These are phyloP conservation scores for Colletotrichum sp. DNA, from an alignment of 2,329 filamentous ascomycete genomes.

Conservation along the genomic window DNA sequence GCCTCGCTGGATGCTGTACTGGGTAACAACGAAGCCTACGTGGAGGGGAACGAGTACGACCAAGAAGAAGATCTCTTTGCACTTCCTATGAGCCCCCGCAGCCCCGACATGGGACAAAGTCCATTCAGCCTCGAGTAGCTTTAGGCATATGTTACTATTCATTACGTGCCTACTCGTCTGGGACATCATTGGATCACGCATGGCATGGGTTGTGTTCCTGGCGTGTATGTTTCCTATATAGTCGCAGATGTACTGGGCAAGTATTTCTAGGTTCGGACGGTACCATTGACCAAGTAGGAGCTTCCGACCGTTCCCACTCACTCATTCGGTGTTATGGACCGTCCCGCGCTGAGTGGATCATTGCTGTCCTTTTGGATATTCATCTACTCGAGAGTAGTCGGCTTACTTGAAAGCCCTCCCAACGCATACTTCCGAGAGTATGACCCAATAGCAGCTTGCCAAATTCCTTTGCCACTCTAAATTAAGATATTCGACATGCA, in stretches of 20 bases:
- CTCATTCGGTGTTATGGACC: background rate
- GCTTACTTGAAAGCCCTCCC: background rate
- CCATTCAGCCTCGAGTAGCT: slow-evolving; percentile 67
- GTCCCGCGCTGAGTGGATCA: background rate
- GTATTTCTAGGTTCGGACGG: background rate
- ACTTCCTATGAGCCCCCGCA: slow-evolving; percentile 83
- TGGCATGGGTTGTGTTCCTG: background rate
- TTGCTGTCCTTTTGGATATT: background rate
- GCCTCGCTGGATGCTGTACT: slow-evolving; percentile 47
- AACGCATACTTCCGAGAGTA: background rate
- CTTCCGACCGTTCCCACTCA: background rate
- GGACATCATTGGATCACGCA: background rate
- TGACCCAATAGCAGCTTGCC: background rate
- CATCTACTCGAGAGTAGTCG: background rate
- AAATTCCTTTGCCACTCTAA: background rate
- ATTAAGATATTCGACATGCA: background rate
- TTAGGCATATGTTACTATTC: background rate
- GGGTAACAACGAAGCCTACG: slow-evolving; percentile 28
- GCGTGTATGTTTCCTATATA: background rate
- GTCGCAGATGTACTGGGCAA: background rate
- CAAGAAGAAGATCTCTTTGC: slow-evolving; percentile 86
- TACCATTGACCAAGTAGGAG: background rate
- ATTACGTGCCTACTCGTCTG: background rate
- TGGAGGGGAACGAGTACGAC: slow-evolving; percentile 47
- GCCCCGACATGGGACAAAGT: slow-evolving; percentile 84